Evolutionary conservation across 1,139 yeast species (phyloP), one percentile per base, ranked within the genome.

Genomic region (Kazachstania sp.): DNA sequence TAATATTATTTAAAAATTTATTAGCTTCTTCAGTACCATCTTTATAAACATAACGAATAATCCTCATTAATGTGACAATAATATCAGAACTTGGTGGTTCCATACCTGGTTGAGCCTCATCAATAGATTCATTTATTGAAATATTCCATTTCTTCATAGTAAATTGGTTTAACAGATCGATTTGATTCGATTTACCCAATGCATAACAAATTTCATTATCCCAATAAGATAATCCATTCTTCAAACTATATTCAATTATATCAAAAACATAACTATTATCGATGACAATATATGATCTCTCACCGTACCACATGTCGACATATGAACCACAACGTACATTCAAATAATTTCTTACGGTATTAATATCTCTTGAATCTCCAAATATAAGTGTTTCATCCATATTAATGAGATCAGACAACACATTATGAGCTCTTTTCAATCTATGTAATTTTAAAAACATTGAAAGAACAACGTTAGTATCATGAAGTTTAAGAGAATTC

Each of bases 271-370:
- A 45, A 11, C 48, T 45, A 6, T 43, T 45, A 43, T 57, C 58
- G 29, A 53, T 43, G 11, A 53, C 38, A 28, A 49, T 53, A 49
- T 57, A 61, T 35, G 34, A 19, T 18, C 28, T 31, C 31, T 35
- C 37, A 31, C 30, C n/a, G 26, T 18, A 43, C 63, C 64, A 60
- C 37, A 47, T 47, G 13, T 45, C 47, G n/a, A 50, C 47, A 36
- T 53, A 40, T 5, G 61, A 55, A 34, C 65, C 65, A 46, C 63
- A 57, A 19, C 56, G 47, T 38, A 60, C 42, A 37, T 55, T 53
- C 40, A 59, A 46, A 44, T 53, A 57, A 41, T 56, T 54, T 2
- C 49, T 38, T 11, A 59, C 48, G 3, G 59, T 56, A 2, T 48
- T 34, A 23, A 51, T 35, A 47, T 60, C 61, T 46, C 35, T 47